Evolutionary conservation across 805 yeast species (phyloP), one percentile per base, ranked within the genome.

Genomic region (Jamesozyma hellenica): DNA sequence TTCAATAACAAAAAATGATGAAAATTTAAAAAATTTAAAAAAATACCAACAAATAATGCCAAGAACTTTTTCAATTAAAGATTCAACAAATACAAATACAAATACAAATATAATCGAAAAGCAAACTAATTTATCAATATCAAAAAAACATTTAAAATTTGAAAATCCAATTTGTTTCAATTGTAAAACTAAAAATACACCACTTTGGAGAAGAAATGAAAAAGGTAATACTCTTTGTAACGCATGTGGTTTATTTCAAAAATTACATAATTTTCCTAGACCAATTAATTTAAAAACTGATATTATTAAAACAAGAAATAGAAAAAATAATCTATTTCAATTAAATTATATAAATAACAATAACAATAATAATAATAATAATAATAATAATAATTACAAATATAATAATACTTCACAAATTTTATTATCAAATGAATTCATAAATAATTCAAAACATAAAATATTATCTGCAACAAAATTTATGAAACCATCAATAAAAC

Each of bases 121-220:
- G n/a, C n/a, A n/a, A n/a, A n/a, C n/a, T n/a, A n/a, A n/a, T n/a
- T n/a, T n/a, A 21, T 21, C 23, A 21, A 21, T 21, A 21, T 6
- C 28, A 25, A 23, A 25, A 17, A 25, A 23, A 25, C 16, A 14
- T n/a, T 21, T 13, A 10, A 16, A 25, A 23, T 9, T 15, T 4
- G 36, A 34, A 4, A 34, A 36, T 27, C 84, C 92, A 5, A 70
- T 79, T 19, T 87, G 96, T 60, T 82, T 80, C 50, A 87, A 87
- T 61, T 87, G 96, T 64, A 74, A 79, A 52, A 88, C 96, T 2
- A 82, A 83, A 44, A 87, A 87, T 2, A 87, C 96, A 2, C 96
- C 96, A 1, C 67, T 88, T 23, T 88, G 96, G 96, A 72, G 96
- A 62, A 70, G 96, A 46, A 95, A 87, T 61, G 95, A 85, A 53